Percentiles rank a stretch among this genome's conserved stretches.
phyloP scores from a whole-genome alignment of 495 filamentous ascomycete species.

The Geoglossum glabrum region DNA sequence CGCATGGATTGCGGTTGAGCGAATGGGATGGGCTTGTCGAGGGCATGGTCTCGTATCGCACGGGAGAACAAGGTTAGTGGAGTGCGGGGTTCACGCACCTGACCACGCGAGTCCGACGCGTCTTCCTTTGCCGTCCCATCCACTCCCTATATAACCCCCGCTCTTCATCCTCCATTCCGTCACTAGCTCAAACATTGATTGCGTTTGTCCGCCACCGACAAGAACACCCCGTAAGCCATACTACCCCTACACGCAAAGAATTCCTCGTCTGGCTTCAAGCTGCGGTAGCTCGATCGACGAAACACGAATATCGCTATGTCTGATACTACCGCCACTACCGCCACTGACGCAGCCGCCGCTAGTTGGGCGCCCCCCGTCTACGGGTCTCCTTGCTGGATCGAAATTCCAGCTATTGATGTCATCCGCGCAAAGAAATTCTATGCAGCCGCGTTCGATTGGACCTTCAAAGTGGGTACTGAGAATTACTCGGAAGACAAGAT shows the following conservation, averaged over 20 bases:
- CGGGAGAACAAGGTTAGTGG: too few relatives aligned
- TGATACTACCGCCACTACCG: background rate
- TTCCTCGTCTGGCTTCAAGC: background rate
- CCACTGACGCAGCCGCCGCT: background rate
- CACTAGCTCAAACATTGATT: too few relatives aligned
- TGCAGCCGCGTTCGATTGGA: background rate
- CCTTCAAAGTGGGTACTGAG: background rate
- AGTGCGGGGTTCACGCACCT: background rate
- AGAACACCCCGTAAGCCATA: too few relatives aligned
- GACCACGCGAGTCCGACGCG: background rate
- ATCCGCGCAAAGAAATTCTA: constrained; percentile 1
- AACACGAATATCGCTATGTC: background rate
- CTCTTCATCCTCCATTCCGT: background rate
- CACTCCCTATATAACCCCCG: background rate
- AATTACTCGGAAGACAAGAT: background rate
- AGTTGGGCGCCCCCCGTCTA: background rate
- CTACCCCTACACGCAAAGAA: background rate
- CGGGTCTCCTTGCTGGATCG: constrained; percentile 3
- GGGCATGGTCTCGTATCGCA: background rate
- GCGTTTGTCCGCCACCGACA: too few relatives aligned
- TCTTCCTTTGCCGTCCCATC: background rate
- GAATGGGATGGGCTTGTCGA: background rate
- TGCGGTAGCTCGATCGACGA: too few relatives aligned
- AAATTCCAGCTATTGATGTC: constrained; percentile 2
- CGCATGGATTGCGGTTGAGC: background rate